Base-by-base conservation (phyloP, 805 yeast genomes). In the Diddensiella santjacobensis region DNA sequence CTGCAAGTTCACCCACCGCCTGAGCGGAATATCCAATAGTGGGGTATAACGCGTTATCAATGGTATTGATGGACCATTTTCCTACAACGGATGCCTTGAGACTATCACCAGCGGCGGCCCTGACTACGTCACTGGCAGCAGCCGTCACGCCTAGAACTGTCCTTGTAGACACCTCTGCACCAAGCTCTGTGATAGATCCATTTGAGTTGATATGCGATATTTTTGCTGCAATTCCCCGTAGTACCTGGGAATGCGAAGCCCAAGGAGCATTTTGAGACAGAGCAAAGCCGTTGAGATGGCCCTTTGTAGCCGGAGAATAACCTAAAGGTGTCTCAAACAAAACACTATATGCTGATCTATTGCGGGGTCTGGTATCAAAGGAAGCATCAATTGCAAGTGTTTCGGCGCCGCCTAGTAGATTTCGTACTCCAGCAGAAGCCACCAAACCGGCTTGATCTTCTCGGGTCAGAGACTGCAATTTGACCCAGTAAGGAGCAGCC, bases 381-480 rank as follows among this genome's bases (percentile, higher is more conserved):
- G 77, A 77, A 54, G 75, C 71, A 48, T 77, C 76, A 18, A 80
- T 49, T 4, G 39, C 37, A n/a, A 82, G 56, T 4, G 67, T 64
- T 60, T 81, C 87, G 22, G 81, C 84, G 8, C 81, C 83, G 13
- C 82, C 84, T 56, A 80, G 73, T 6, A 77, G 66, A 58, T 81
- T 82, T 18, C 71, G 61, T 51, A 70, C 71, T 66, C 79, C 87
- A 49, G 86, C 77, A 30, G 84, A 15, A 6, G 46, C 37, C 10
- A 17, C 40, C 30, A 50, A 17, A 1, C 53, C 53, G 3, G 52
- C 53, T 22, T 45, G 51, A 19, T 54, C 58, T 19, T 52, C 54
- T 20, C 49, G 31, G 13, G 52, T 53, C n/a, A 45, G 19, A 5
- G 46, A 19, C 13, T 42, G 38, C 22, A 31, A 42, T 10, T 19